phyloP scores from a whole-genome alignment of 345 rosid species.

The Brassica rapa region DNA sequence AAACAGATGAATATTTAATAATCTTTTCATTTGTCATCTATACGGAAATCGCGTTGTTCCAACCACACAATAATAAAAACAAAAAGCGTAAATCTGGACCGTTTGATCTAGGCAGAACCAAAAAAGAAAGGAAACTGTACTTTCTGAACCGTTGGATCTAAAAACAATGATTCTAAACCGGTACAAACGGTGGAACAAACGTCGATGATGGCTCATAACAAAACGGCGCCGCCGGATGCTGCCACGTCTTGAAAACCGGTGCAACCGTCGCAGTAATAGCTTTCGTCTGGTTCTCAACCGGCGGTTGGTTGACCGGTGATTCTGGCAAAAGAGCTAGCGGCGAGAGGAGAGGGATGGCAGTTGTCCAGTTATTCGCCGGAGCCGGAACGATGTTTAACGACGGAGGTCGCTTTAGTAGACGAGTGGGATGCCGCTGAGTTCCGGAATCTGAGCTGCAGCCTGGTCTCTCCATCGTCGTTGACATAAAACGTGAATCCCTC shows the following conservation, averaged over 20 bases:
- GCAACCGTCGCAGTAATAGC: conserved; percentile 36
- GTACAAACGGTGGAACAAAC: conserved; percentile 58
- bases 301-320: conserved; percentile 32
- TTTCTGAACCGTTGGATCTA: conserved; percentile 37
- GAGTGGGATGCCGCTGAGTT: conserved; percentile 52
- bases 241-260: conserved; percentile 75
- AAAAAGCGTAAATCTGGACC: conserved; percentile 27
- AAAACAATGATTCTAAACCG: conserved; percentile 42
- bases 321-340: conserved; percentile 74
- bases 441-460: conserved; percentile 34
- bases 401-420: conserved; percentile 75
- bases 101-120: conserved; percentile 10
- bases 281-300: conserved; percentile 40
- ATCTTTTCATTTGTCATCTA: conserved; percentile 5
- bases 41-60: conserved; percentile 33
- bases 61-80: conserved; percentile 28
- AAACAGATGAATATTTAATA: not conserved
- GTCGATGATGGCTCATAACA: conserved; percentile 50
- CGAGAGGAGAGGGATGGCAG: conserved; percentile 88
- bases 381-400: conserved; percentile 53
- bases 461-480: conserved; percentile 29
- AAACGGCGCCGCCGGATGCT: conserved; percentile 93
- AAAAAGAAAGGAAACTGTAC: conserved; percentile 21
- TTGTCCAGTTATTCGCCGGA: conserved; percentile 62
- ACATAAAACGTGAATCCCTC: conserved; percentile 15